These are phyloP conservation scores for Actinomortierella ambigua DNA, from an alignment of 371 early-diverging fungal species.

Conservation along the genomic window DNA sequence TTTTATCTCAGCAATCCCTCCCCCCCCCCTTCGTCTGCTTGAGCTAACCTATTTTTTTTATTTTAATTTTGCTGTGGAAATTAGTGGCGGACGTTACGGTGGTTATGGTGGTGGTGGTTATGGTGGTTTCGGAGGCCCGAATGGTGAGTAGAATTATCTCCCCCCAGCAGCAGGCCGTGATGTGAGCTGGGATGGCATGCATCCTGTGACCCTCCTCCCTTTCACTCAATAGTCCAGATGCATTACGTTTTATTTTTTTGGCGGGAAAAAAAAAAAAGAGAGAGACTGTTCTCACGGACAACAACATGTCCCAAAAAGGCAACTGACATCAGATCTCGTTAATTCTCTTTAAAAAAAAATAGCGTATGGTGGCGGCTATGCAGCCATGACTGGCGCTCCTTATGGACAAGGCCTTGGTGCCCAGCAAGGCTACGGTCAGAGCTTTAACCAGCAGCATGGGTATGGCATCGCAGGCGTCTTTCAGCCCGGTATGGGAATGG, in stretches of 20 bases:
- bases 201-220: too few species aligned
- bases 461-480: slow-evolving; percentile 17
- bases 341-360: neutral
- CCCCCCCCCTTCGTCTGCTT: too few species aligned
- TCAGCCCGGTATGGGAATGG: slow-evolving; percentile 8
- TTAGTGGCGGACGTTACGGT: slow-evolving; percentile 22
- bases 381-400: slow-evolving; percentile 13
- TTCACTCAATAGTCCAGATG: too few species aligned
- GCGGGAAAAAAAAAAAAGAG: slow-evolving; percentile 14
- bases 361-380: slow-evolving; percentile 38
- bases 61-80: too few species aligned
- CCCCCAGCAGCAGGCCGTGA: too few species aligned
- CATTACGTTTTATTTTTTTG: neutral
- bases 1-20: neutral
- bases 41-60: too few species aligned
- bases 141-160: slow-evolving; percentile 17
- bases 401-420: slow-evolving; percentile 24
- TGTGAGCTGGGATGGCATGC: too few species aligned
- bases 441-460: slow-evolving; percentile 26
- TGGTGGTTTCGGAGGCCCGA: slow-evolving; percentile 41
- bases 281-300: neutral
- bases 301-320: slow-evolving; percentile 4
- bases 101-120: slow-evolving; percentile 35
- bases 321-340: neutral
- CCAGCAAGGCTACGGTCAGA: slow-evolving; percentile 35